phyloP scores from a whole-genome alignment of 2,329 filamentous ascomycete genomes.

The Coniochaeta prunicola region DNA sequence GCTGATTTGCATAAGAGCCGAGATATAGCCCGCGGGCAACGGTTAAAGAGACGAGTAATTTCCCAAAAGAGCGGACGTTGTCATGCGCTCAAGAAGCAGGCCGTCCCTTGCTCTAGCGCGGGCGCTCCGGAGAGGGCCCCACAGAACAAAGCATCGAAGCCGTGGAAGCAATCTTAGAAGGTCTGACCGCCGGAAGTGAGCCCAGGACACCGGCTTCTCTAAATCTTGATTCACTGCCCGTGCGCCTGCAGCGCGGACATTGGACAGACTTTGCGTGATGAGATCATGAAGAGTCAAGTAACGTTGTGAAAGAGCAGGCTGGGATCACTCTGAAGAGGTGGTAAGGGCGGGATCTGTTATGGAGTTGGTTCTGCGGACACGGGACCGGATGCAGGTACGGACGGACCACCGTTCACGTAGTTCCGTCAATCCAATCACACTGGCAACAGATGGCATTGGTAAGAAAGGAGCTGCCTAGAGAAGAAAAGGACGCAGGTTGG shows the following conservation, averaged over 20 bases:
- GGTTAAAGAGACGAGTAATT: constrained; percentile 30
- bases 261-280: background rate
- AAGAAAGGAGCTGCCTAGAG: background rate
- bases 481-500: background rate
- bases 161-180: constrained; percentile 16
- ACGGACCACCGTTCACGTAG: background rate
- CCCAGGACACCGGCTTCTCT: background rate
- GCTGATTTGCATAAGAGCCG: constrained; percentile 27
- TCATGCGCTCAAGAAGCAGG: constrained; percentile 28
- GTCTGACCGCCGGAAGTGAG: constrained; percentile 13
- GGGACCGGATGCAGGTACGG: background rate
- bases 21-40: constrained; percentile 25
- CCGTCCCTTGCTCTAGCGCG: constrained; percentile 13
- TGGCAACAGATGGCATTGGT: background rate
- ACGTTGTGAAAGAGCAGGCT: background rate
- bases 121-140: constrained; percentile 13
- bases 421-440: background rate
- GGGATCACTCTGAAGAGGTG: background rate
- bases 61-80: constrained; percentile 33
- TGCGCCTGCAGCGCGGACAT: background rate
- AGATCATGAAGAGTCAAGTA: background rate
- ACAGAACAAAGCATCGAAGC: constrained; percentile 36
- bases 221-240: background rate
- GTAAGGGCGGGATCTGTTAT: background rate
- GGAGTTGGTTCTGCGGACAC: background rate